Evolutionary conservation across 192 early-diverging fungal species (phyloP).

Genomic region (Coemansia sp.): DNA sequence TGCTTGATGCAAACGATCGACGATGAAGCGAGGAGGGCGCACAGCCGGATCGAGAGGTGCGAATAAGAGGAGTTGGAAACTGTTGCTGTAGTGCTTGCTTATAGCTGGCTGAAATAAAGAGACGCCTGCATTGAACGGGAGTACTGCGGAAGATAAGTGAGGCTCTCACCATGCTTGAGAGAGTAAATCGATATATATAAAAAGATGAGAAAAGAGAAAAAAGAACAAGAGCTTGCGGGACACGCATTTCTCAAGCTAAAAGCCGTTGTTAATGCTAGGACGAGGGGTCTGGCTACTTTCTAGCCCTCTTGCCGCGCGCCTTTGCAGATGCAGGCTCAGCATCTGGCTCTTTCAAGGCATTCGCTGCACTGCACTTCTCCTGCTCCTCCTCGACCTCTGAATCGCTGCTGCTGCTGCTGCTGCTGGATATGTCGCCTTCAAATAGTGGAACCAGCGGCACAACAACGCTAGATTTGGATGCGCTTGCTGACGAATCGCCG

Average conservation of each 20-base stretch:
- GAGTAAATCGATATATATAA: too few relatives aligned
- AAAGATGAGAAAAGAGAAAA: too few relatives aligned
- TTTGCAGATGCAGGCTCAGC: background rate
- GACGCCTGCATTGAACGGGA: too few relatives aligned
- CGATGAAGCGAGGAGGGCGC: background rate
- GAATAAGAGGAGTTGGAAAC: background rate
- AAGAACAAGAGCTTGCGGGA: too few relatives aligned
- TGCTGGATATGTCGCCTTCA: conserved; percentile 22
- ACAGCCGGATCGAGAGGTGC: background rate
- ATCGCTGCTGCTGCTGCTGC: conserved; percentile 19
- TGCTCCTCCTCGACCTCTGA: conserved; percentile 1
- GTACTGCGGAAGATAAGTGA: too few relatives aligned
- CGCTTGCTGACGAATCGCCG: background rate
- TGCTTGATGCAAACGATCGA: conserved; percentile 2
- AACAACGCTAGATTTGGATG: background rate
- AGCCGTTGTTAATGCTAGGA: too few relatives aligned
- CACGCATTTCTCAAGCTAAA: too few relatives aligned
- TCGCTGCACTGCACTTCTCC: background rate
- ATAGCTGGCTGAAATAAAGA: background rate
- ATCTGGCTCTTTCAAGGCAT: background rate
- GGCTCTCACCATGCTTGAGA: too few relatives aligned
- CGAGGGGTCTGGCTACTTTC: background rate
- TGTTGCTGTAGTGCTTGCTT: background rate
- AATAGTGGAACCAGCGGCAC: conserved; percentile 34
- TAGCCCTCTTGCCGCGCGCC: background rate